Evolutionary conservation across 2,329 filamentous ascomycete species (phyloP).

Genomic region (Colletotrichum chlorophyti): DNA sequence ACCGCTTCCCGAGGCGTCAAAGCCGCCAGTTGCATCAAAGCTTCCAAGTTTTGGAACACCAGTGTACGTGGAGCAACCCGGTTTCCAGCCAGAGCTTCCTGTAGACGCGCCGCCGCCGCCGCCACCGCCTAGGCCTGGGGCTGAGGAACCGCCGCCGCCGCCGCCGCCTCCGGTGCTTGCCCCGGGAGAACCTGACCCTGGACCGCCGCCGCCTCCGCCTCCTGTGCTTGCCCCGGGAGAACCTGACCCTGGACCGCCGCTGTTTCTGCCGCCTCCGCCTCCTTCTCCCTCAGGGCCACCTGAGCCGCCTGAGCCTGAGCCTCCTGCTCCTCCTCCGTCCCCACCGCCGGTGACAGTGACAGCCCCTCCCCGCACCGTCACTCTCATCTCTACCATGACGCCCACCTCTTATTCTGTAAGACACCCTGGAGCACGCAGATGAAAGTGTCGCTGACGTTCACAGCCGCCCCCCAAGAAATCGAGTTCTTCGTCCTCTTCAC

Average conservation of each 20-base stretch:
- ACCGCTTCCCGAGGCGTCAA: background rate
- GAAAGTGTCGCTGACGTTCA: background rate
- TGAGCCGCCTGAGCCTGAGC: background rate
- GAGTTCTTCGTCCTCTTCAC: background rate
- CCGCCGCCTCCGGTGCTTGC: slow-evolving; percentile 14
- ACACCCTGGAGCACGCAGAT: background rate
- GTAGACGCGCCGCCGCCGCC: background rate
- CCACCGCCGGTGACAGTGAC: slow-evolving; percentile 17
- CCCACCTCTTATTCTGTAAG: slow-evolving; percentile 7
- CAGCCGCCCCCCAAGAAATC: slow-evolving; percentile 6
- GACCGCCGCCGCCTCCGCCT: background rate
- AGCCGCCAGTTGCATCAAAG: background rate
- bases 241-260: slow-evolving; percentile 8
- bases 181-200: slow-evolving; percentile 19
- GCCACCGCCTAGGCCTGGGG: slow-evolving; percentile 4
- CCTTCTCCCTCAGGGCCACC: slow-evolving; percentile 8
- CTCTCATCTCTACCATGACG: slow-evolving; percentile 19
- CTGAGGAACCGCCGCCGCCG: slow-evolving; percentile 8
- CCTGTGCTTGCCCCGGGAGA: slow-evolving; percentile 21
- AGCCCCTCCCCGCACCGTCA: slow-evolving; percentile 13
- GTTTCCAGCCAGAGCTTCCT: background rate
- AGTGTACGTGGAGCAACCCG: background rate
- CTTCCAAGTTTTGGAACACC: background rate
- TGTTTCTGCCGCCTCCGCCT: background rate
- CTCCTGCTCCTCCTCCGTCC: slow-evolving; percentile 12